Base-by-base conservation (phyloP, 2,329 filamentous ascomycete species). In the Neodidymelliopsis sp. region DNA sequence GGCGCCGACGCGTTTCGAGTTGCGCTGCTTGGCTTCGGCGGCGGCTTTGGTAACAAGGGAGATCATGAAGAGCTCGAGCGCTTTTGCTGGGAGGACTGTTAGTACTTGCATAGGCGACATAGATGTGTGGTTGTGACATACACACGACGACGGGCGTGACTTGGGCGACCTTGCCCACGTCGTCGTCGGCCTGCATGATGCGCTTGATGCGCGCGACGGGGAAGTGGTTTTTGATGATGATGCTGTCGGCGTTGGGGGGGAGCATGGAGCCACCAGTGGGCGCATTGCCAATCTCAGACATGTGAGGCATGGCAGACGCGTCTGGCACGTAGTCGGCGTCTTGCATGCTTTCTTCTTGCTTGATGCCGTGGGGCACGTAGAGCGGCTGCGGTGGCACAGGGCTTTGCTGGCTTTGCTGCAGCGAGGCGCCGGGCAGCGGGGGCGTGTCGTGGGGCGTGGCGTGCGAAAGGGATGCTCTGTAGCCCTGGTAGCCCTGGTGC, bases 131-230 rank as follows among this genome's bases (percentile, higher is more conserved):
- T 27, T 9, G 22, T 13, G 4, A 77, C 83, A 67, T 81, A 85
- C 84, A 85, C 33, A 97, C 93, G 19, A 93, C 94, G 47, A 96
- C 95, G 12, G 93, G 93, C 0, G 94, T 97, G 54, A 97, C 94
- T 74, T 99, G 94, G 4, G 94, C 92, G 8, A 99, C 94, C 76
- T 99, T 99, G 54, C 94, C 94, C 0, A 99, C 92, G 71, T 99
- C 94, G 69, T 99, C 94, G 68, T 99, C 94, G 9, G 93, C 93
- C 76, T 99, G 94, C 94, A 99, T 97, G 66, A 99, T 97, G 40
- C 94, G 86, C 81, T 99, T 99, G 79, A 99, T 99, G 54, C 94
- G 84, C 11, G 94, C 94, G 23, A 96, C 96, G 1, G 94, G 94
- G 67, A 99, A 99, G 67, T 97, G 97, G 24, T 93, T 97, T 74